Base-by-base conservation (phyloP, 352 stramenopile species). In the Plasmopara viticola region DNA sequence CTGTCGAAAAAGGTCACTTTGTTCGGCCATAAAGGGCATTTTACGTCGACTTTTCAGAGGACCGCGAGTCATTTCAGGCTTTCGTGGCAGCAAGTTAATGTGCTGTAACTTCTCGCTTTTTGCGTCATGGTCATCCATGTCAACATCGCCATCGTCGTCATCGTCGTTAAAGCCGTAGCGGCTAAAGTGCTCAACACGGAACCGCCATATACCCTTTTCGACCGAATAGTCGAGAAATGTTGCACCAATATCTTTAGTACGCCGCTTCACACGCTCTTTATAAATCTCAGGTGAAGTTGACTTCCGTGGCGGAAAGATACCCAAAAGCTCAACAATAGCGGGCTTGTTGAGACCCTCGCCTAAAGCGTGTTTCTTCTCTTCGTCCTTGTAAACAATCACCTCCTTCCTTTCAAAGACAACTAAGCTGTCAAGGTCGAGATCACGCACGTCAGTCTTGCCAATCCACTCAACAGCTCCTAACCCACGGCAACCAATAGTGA, bases 101-200 rank as follows among this genome's bases (percentile, higher is more conserved):
- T 67, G 50, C 39, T 62, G 30, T 25, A 65, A 30, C 17, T 61
- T 49, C 17, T 52, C 58, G 29, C 25, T 53, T 9, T 12, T 46
- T 29, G 38, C 46, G 17, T 56, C 31, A n/a, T 54, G 56, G n/a
- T 25, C 67, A 54, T 61, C 55, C 59, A 78, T 70, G 18, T 72
- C 58, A 44, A 74, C 38, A 57, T 86, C 73, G 2, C 84, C 79
- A 17, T 89, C 70, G 10, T 87, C 80, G 20, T 89, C 80, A 35
- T 87, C 72, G 48, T 85, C 74, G 40, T 78, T 66, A 47, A 94
- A 80, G 5, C 78, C 83, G 44, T 94, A 94, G 31, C 83, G 83
- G 58, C 78, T 90, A 39, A 94, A 94, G 45, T 94, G 83, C 51
- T 94, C 81, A 14, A 91, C 83, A 29, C 81, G 77, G 59, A 94